Evolutionary conservation across 1,284 basidiomycete genomes (phyloP).

Genomic region (Sutorius eximius): DNA sequence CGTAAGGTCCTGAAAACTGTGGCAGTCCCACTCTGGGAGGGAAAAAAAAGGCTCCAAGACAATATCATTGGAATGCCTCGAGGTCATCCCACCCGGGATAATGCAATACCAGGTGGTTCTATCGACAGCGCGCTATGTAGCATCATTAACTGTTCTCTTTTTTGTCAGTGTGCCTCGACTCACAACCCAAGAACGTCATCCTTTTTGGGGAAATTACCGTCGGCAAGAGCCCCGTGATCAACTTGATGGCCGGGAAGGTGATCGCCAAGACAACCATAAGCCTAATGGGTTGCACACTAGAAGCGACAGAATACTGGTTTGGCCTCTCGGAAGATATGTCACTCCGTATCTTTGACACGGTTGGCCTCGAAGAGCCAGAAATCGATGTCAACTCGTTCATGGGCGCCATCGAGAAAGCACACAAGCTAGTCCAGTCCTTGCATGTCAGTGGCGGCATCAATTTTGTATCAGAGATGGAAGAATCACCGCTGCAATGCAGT

Average conservation of each 20-base stretch:
- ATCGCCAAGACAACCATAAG: slow-evolving; percentile 29
- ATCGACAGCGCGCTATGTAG: background rate
- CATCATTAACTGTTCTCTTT: background rate
- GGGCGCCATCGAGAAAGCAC: slow-evolving; percentile 37
- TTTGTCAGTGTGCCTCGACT: background rate
- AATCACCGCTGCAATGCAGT: slow-evolving; percentile 31
- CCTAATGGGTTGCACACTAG: slow-evolving; percentile 30
- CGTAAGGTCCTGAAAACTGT: no score
- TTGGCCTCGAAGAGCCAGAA: slow-evolving; percentile 40
- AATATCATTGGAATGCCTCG: no score
- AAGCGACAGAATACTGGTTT: background rate
- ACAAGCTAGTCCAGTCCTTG: slow-evolving; percentile 34
- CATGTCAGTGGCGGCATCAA: slow-evolving; percentile 31
- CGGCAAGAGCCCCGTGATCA: slow-evolving; percentile 37
- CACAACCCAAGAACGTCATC: slow-evolving; percentile 32
- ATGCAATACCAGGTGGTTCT: background rate
- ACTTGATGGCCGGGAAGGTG: slow-evolving; percentile 30
- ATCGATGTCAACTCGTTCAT: slow-evolving; percentile 26
- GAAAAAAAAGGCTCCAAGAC: no score
- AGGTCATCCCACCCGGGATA: no score
- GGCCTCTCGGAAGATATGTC: background rate
- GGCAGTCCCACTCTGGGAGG: no score
- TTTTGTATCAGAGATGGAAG: slow-evolving; percentile 38
- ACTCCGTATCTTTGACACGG: slow-evolving; percentile 39
- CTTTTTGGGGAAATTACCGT: slow-evolving; percentile 34